Evolutionary conservation across 1,284 basidiomycete genomes (phyloP), one percentile per base, ranked within the genome.

Genomic region (Ustilago esculenta): DNA sequence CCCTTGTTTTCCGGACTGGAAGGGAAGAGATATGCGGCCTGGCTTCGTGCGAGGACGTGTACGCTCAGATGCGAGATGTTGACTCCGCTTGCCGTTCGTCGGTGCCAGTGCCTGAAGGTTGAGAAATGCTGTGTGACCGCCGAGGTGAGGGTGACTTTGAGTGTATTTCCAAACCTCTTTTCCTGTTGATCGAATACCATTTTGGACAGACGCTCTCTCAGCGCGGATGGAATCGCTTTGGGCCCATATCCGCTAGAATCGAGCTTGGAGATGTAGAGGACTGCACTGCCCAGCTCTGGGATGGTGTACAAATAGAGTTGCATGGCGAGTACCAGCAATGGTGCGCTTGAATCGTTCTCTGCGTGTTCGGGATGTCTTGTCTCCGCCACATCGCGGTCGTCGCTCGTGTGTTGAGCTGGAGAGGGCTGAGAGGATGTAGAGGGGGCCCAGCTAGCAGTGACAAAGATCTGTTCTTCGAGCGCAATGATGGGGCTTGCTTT

Each of bases 251-350:
- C 94, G 0, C 92, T 93, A 12, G 93, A 89, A 81, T 98, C 96
- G 52, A 97, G 88, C 83, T 98, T 98, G 45, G 92, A 91, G 41
- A 98, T 86, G 83, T 98, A 97, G 20, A 98, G 84, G 30, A 98
- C 86, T 1, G 88, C 88, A 51, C 86, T 87, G 2, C 85, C 86
- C 2, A 90, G 89, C 2, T 86, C 75, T 4, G 90, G 90, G 43
- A 91, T 78, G 39, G 88, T 87, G 85, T 93, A 97, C 27, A 97
- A 83, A 52, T 85, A 87, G 0, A 89, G 90, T 77, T 95, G 92
- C 64, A 98, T 86, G 1, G 90, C 95, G 7, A 89, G 86, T 24
- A 92, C 87, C 15, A 91, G 83, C 40, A 69, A 20, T 3, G 67
- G 63, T 15, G 54, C 40, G 15, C n/a, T 39, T 9, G 11, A 8